phyloP scores from a whole-genome alignment of 768 basidiomycete genomes.

The Multifurca ochricompacta region DNA sequence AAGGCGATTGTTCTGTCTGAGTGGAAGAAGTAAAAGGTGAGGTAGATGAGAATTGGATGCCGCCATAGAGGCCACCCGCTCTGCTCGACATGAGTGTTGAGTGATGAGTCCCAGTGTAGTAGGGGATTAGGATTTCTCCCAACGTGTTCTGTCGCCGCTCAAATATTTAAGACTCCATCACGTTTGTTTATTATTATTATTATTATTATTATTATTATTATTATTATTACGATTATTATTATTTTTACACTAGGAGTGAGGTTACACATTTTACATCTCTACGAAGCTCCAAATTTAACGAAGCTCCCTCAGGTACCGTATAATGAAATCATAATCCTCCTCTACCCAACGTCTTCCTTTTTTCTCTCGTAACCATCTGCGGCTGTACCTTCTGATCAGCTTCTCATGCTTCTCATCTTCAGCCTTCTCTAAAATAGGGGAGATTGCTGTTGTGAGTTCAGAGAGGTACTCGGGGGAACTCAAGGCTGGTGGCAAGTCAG shows the following conservation, averaged over 20 bases:
- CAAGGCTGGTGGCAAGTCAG: neutral
- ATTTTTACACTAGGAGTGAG: no score
- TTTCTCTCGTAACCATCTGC: conserved; percentile 36
- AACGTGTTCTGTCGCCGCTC: neutral
- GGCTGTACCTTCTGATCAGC: conserved; percentile 23
- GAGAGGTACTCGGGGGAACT: neutral
- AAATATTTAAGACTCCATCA: neutral
- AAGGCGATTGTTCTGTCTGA: conserved; percentile 31
- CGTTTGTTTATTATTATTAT: no score
- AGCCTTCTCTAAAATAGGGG: neutral
- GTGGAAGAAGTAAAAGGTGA: conserved; percentile 43
- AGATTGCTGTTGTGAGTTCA: neutral
- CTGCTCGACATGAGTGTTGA: conserved; percentile 54
- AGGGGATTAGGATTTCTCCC: no score
- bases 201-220: no score
- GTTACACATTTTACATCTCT: no score
- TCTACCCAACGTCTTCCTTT: conserved; percentile 33
- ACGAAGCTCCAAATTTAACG: no score
- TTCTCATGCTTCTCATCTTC: neutral
- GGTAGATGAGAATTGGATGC: conserved; percentile 74
- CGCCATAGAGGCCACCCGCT: conserved; percentile 81
- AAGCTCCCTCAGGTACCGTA: conserved; percentile 29
- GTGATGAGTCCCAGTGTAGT: no score
- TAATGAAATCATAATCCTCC: conserved; percentile 29
- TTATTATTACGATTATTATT: no score